phyloP scores from a whole-genome alignment of 441 rosid genomes.

The California macrophylla region DNA sequence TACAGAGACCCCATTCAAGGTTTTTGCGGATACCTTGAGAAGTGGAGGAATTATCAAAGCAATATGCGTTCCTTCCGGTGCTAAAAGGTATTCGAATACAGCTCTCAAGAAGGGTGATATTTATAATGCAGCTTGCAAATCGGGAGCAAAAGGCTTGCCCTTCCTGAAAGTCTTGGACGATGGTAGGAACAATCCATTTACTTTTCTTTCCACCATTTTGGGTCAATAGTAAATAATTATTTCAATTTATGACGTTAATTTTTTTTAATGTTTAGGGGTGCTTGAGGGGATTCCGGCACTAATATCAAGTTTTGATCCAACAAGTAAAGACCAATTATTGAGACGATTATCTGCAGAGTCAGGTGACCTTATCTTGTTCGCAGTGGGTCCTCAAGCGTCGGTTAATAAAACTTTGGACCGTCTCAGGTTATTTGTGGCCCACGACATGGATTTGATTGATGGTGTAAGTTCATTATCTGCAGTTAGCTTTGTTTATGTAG shows the following conservation, averaged over 20 bases:
- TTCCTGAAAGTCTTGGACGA: conserved; percentile 76
- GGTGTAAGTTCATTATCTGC: conserved; percentile 39
- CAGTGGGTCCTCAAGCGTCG: conserved; percentile 59
- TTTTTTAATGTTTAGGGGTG: conserved; percentile 34
- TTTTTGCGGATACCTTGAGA: conserved; percentile 57
- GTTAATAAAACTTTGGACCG: conserved; percentile 74
- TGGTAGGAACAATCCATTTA: conserved; percentile 34
- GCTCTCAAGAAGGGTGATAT: conserved; percentile 86
- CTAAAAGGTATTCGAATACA: conserved; percentile 66
- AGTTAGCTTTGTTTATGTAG: conserved; percentile 6
- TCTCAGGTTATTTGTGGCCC: conserved; percentile 57
- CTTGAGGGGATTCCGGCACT: conserved; percentile 77
- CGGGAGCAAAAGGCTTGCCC: conserved; percentile 92
- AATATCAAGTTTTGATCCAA: conserved; percentile 53
- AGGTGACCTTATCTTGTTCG: conserved; percentile 85
- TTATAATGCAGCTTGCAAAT: conserved; percentile 62
- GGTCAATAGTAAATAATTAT: not conserved
- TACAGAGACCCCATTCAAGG: conserved; percentile 56
- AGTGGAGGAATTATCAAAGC: conserved; percentile 68
- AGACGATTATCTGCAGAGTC: conserved; percentile 56
- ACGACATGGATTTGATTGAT: conserved; percentile 64
- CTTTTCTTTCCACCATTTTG: not conserved
- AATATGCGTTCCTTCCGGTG: conserved; percentile 67
- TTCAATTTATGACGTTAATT: not conserved
- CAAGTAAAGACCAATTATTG: conserved; percentile 36